Evolutionary conservation across 2,329 filamentous ascomycete species (phyloP), one percentile per base, ranked within the genome.

Genomic region (Pseudogymnoascus sp.): DNA sequence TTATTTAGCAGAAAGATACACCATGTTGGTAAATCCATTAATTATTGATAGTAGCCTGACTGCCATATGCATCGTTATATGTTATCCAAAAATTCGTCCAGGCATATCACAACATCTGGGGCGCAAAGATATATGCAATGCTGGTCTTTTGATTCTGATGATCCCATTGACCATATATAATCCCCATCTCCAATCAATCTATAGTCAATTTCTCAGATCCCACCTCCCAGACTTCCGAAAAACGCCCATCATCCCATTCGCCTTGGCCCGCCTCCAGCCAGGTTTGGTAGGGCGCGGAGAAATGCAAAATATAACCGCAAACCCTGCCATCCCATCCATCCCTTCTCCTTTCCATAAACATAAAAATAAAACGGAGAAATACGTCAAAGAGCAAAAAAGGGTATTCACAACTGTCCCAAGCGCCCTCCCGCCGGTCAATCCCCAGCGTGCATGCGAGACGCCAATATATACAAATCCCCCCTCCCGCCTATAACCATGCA

Each of bases 191-290:
- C 23, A 30, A 10, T 52, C 45, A 52, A 52, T 52, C 45, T 52
- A 52, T 52, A 52, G 45, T 52, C 45, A 30, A 52, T 52, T 52
- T 52, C 26, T 52, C 23, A 52, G 45, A 52, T 52, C 45, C 45
- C 9, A 18, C 26, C 45, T 30, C 45, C 19, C 45, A n/a, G 30
- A 52, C 45, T 52, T 26, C 45, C 26, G 45, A 18, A 30, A 52
- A 52, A 52, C 45, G 45, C 45, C 45, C 26, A 30, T 52, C 45
- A 52, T 52, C 23, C 45, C 45, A 52, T 52, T 52, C 45, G 2
- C 30, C 45, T 52, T 15, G n/a, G 45, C 26, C n/a, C 8, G n/a
- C 15, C 19, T 19, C 45, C 23, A 30, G 45, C 45, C 26, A 52
- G 30, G 45, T 12, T 30, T 30, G 45, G 45, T 52, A 52, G 9